A percentile compares a stretch with the other conserved stretches of the same genome.
Conservation (phyloP, 345 rosid species). For the Turritis glabra region DNA sequence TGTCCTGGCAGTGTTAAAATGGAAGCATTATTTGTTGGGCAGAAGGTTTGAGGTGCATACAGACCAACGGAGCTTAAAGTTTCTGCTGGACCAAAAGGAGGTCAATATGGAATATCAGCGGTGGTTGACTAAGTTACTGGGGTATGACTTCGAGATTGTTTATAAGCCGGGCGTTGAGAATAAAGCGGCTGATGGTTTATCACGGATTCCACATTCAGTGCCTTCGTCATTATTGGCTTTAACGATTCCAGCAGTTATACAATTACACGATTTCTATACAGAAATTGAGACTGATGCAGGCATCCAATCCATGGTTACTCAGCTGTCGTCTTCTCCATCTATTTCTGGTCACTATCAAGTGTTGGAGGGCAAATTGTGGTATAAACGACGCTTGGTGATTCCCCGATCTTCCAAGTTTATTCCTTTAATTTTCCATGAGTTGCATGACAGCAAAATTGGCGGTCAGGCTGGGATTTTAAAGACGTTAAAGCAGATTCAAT, state of each 20-base stretch:
- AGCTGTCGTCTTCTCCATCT: too few relatives aligned
- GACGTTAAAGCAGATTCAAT: too few relatives aligned
- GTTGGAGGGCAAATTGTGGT: too few relatives aligned
- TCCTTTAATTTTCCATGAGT: too few relatives aligned
- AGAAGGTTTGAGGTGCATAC: background rate
- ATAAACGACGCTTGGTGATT: too few relatives aligned
- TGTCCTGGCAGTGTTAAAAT: rapidly evolving
- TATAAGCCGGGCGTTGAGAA: background rate
- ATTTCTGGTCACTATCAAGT: too few relatives aligned
- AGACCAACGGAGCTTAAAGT: background rate
- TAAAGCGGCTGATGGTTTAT: background rate
- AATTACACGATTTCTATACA: rapidly evolving
- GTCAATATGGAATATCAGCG: background rate
- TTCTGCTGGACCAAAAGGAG: background rate
- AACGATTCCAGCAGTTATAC: rapidly evolving
- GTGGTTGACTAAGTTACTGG: background rate
- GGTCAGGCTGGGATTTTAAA: too few relatives aligned
- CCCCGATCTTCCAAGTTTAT: too few relatives aligned
- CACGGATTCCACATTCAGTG: background rate
- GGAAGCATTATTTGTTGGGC: background rate
- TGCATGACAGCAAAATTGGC: too few relatives aligned
- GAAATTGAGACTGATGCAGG: background rate
- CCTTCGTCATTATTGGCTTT: rapidly evolving
- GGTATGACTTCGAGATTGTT: background rate
- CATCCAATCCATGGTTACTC: rapidly evolving